Conservation (phyloP, 257 asterid genomes). For the Przewalskia tangutica region DNA sequence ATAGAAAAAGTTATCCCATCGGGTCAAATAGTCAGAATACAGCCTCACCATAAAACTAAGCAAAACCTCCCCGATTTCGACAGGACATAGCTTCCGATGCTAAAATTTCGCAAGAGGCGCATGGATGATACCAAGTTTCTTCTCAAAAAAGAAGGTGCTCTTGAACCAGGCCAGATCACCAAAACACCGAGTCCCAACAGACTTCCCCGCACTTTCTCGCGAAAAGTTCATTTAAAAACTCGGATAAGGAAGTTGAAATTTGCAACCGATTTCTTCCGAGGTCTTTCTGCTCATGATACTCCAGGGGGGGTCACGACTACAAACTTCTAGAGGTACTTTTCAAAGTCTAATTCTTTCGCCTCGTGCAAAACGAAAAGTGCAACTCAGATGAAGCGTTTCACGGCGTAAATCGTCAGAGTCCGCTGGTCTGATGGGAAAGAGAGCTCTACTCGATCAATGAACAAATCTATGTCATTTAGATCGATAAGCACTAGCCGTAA, state of each 20-base stretch:
- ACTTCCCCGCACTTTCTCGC: slow-evolving; percentile 37
- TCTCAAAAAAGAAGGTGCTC: slow-evolving; percentile 53
- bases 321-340: slow-evolving; percentile 50
- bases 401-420: slow-evolving; percentile 57
- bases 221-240: slow-evolving; percentile 52
- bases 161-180: slow-evolving; percentile 45
- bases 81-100: slow-evolving; percentile 5
- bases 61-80: slow-evolving; percentile 28
- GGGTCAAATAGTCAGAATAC: slow-evolving; percentile 37
- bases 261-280: slow-evolving; percentile 28
- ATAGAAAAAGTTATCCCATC: slow-evolving; percentile 42
- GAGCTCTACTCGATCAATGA: slow-evolving; percentile 43
- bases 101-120: slow-evolving; percentile 47
- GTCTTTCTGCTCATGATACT: slow-evolving; percentile 22
- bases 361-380: slow-evolving; percentile 58
- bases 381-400: slow-evolving; percentile 56
- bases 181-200: slow-evolving; percentile 32
- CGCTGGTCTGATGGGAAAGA: slow-evolving; percentile 46
- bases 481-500: slow-evolving; percentile 31
- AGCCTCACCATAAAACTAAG: slow-evolving; percentile 8
- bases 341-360: slow-evolving; percentile 66
- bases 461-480: too few species aligned
- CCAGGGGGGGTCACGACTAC: slow-evolving; percentile 41
- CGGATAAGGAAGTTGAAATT: slow-evolving; percentile 43
- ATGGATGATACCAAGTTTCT: slow-evolving; percentile 61